Percentiles rank a stretch among this genome's conserved stretches.
Conservation (phyloP, 2,329 filamentous ascomycete genomes). For the Aspergillus arachidicola region DNA sequence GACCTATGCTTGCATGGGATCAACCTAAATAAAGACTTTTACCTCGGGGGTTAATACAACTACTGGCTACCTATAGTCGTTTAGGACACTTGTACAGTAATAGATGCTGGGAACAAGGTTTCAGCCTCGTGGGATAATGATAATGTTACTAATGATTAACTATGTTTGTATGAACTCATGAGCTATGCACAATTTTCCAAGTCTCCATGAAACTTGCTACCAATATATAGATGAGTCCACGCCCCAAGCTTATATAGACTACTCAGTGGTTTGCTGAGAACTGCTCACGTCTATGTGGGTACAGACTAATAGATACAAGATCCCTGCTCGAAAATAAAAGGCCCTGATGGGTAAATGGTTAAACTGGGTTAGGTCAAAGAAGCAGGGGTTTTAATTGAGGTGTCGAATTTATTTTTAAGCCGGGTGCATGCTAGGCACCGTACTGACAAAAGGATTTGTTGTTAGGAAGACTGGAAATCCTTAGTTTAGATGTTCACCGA, state of each 20-base stretch:
- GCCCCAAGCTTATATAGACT: neutral
- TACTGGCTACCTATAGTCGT: neutral
- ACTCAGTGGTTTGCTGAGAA: neutral
- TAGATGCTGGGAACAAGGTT: neutral
- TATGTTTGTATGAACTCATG: neutral
- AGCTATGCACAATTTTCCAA: neutral
- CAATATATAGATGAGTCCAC: neutral
- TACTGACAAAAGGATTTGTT: neutral
- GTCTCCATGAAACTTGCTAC: neutral
- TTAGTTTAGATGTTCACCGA: neutral
- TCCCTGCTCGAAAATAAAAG: neutral
- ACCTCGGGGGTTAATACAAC: neutral
- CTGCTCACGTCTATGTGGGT: neutral
- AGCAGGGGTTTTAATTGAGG: neutral
- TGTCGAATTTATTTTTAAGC: neutral
- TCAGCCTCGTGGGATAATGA: neutral
- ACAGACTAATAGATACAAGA: neutral
- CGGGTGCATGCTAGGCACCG: neutral
- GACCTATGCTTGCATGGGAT: neutral
- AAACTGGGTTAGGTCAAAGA: neutral
- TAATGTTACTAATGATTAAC: neutral
- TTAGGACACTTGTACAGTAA: neutral
- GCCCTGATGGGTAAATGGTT: neutral
- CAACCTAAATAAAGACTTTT: neutral
- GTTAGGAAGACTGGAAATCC: neutral